Evolutionary conservation across 495 filamentous ascomycete genomes (phyloP).

Genomic region (Penicillium paradoxum): DNA sequence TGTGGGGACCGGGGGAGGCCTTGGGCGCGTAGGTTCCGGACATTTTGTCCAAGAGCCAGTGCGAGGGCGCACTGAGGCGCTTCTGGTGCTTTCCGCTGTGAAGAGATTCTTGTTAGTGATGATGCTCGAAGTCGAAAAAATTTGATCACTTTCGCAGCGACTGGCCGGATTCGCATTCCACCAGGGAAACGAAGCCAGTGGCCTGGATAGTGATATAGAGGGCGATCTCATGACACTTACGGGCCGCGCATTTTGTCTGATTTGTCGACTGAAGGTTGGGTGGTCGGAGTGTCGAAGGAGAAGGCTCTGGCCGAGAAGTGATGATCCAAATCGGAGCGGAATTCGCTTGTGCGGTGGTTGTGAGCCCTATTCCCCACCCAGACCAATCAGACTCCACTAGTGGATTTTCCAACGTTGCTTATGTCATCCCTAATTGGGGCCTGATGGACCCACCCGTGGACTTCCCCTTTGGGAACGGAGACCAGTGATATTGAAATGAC

Average conservation of each 20-base stretch:
- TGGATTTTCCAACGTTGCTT: neutral
- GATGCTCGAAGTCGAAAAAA: conserved; percentile 10
- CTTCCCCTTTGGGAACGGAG: conserved; percentile 5
- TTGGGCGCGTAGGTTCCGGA: conserved; percentile 96
- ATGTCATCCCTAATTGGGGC: neutral
- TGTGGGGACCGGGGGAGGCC: conserved; percentile 96
- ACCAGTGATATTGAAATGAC: neutral
- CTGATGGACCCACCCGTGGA: neutral
- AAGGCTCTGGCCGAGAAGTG: conserved; percentile 4
- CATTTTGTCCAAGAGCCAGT: conserved; percentile 99
- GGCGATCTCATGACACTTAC: conserved; percentile 42
- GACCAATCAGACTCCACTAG: conserved; percentile 11
- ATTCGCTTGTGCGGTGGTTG: conserved; percentile 35
- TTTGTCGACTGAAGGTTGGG: conserved; percentile 43
- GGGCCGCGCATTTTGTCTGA: conserved; percentile 62
- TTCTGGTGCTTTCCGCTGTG: conserved; percentile 98
- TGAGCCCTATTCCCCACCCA: conserved; percentile 35
- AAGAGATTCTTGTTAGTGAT: conserved; percentile 31
- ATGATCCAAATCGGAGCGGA: conserved; percentile 21
- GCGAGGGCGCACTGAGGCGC: conserved; percentile 95
- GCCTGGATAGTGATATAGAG: neutral
- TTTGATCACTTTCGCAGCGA: neutral
- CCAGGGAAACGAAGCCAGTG: neutral
- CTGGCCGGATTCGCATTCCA: neutral
- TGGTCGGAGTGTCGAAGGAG: conserved; percentile 24